Evolutionary conservation across 352 stramenopile species (phyloP).

Genomic region (Pythium periplocum): DNA sequence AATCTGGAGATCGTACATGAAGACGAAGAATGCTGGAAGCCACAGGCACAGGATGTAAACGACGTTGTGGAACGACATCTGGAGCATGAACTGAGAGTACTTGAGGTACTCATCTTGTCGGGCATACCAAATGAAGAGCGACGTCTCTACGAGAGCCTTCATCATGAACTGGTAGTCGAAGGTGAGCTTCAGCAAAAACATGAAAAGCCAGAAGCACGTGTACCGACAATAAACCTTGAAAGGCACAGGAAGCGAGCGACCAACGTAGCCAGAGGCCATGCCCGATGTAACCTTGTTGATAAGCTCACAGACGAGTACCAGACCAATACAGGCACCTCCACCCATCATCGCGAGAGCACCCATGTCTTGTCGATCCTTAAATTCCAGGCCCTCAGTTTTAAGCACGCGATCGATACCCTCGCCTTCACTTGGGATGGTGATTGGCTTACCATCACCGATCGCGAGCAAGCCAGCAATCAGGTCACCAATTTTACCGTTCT

Average conservation of each 20-base stretch:
- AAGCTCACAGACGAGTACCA: slow-evolving; percentile 61
- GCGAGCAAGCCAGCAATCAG: slow-evolving; percentile 46
- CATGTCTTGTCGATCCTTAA: slow-evolving; percentile 43
- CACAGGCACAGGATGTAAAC: slow-evolving; percentile 81
- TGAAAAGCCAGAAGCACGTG: slow-evolving; percentile 75
- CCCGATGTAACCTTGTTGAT: slow-evolving; percentile 69
- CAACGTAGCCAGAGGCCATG: slow-evolving; percentile 67
- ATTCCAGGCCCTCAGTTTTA: slow-evolving; percentile 14
- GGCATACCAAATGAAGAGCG: slow-evolving; percentile 82
- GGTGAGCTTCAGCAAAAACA: slow-evolving; percentile 70
- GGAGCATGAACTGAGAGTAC: slow-evolving; percentile 83
- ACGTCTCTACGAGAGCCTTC: slow-evolving; percentile 80
- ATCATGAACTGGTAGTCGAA: slow-evolving; percentile 88
- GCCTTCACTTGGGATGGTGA: slow-evolving; percentile 15
- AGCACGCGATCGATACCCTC: slow-evolving; percentile 1
- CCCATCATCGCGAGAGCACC: slow-evolving; percentile 57
- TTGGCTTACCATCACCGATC: slow-evolving; percentile 29
- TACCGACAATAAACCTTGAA: slow-evolving; percentile 70
- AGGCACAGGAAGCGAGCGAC: slow-evolving; percentile 67
- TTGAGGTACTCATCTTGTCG: slow-evolving; percentile 62
- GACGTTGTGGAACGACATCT: slow-evolving; percentile 82
- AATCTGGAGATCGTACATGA: slow-evolving; percentile 86
- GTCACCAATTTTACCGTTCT: slow-evolving; percentile 57
- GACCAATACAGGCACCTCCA: slow-evolving; percentile 33
- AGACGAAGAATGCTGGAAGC: slow-evolving; percentile 78